These are phyloP conservation scores for Talaromyces wortmannii DNA, from an alignment of 495 filamentous ascomycete species.

Conservation along the genomic window DNA sequence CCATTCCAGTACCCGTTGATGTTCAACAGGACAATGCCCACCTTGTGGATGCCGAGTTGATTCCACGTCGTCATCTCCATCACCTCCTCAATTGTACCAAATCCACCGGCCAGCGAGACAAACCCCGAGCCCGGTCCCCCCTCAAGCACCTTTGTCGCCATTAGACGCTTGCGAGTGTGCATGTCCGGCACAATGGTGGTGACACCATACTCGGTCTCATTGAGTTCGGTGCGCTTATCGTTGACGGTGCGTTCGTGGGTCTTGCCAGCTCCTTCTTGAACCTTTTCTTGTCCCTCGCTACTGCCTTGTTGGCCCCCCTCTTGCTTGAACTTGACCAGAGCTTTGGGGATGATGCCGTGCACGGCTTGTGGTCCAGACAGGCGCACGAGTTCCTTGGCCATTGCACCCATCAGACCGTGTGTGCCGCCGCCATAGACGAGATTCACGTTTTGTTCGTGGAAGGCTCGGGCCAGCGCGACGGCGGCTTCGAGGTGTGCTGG, in stretches of 20 bases:
- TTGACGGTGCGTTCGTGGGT: constrained; percentile 23
- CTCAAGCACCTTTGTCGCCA: constrained; percentile 78
- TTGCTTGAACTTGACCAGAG: constrained; percentile 77
- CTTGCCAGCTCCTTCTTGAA: constrained; percentile 23
- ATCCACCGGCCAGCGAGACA: constrained; percentile 82
- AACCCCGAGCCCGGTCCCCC: constrained; percentile 83
- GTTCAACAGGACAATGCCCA: constrained; percentile 76
- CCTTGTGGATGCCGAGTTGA: constrained; percentile 86
- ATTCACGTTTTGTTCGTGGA: constrained; percentile 66
- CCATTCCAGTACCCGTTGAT: constrained; percentile 89
- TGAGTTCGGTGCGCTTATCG: constrained; percentile 41
- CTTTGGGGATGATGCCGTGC: constrained; percentile 85
- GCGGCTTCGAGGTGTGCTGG: constrained; percentile 69
- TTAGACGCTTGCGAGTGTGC: constrained; percentile 89
- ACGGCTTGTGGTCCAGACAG: constrained; percentile 77
- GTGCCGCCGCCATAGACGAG: constrained; percentile 96
- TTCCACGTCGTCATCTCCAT: constrained; percentile 98
- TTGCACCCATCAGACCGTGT: constrained; percentile 87
- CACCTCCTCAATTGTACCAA: constrained; percentile 92
- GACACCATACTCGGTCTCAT: constrained; percentile 64
- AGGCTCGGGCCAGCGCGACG: constrained; percentile 61
- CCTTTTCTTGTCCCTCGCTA: neutral
- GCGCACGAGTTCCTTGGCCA: constrained; percentile 79
- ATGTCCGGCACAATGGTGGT: constrained; percentile 90
- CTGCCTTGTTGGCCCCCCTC: constrained; percentile 40